Evolutionary conservation across 2,329 filamentous ascomycete species (phyloP).

Genomic region (Hymenoscyphus salicellus): DNA sequence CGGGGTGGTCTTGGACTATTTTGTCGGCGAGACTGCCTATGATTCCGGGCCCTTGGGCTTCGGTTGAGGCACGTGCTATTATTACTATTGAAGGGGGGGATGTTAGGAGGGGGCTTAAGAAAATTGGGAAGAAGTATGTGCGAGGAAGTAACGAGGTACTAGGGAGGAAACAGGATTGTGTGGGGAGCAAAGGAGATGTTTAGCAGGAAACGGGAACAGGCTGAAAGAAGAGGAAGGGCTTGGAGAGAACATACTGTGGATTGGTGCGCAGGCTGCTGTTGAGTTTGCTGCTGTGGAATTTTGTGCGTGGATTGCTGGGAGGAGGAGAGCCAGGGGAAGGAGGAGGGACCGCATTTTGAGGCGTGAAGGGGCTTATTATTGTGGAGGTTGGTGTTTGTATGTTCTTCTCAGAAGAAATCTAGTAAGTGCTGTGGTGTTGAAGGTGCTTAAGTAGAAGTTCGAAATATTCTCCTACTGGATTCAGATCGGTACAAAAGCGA

Average conservation of each 20-base stretch:
- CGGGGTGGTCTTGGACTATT: slow-evolving; percentile 34
- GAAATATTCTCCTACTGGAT: too few species aligned
- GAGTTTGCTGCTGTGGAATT: neutral
- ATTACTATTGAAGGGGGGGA: too few species aligned
- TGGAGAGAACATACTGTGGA: too few species aligned
- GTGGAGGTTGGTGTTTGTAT: neutral
- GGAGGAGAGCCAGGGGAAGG: neutral
- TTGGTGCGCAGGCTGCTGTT: neutral
- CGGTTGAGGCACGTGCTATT: slow-evolving; percentile 38
- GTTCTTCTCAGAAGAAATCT: neutral
- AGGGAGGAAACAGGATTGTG: too few species aligned
- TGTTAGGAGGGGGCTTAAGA: too few species aligned
- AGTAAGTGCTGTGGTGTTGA: neutral
- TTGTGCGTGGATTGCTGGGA: neutral
- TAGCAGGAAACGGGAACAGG: too few species aligned
- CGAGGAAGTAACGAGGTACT: too few species aligned
- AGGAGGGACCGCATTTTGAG: neutral
- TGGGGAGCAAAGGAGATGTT: too few species aligned
- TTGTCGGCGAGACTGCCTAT: slow-evolving; percentile 35
- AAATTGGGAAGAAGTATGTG: too few species aligned
- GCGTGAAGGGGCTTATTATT: neutral
- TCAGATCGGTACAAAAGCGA: too few species aligned
- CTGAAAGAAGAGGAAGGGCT: too few species aligned
- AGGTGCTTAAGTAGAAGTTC: too few species aligned
- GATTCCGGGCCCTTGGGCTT: slow-evolving; percentile 37